Evolutionary conservation across 1,284 basidiomycete genomes (phyloP), one percentile per base, ranked within the genome.

Genomic region (Ceratobasidium sp.): DNA sequence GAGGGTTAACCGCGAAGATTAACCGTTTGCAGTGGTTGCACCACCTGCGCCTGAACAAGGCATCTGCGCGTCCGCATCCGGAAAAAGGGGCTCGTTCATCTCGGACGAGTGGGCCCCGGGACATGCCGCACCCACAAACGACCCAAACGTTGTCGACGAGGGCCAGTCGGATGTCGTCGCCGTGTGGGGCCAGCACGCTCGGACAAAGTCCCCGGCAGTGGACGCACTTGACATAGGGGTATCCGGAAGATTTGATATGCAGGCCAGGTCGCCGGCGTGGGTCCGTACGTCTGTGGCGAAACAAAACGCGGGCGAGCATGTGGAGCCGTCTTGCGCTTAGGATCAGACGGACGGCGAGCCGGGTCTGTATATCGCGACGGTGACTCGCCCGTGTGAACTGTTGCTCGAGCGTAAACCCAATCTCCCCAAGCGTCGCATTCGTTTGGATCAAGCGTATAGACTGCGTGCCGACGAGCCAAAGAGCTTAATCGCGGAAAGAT

Each of bases 401-500:
- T 54, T 11, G 53, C 22, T n/a, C n/a, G 22, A 14, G 22, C 19
- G 24, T 22, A 19, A 60, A 33, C 19, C 33, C 29, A 17, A 33
- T 17, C 56, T 22, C 19, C 56, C 56, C 2, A 44, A 36, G 2
- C 8, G 19, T 63, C 24, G 24, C n/a, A 22, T 1, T 45, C 36
- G 36, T 11, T 11, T 41, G 36, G 36, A 41, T 41, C 36, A 41
- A 41, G 36, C 4, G 36, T 41, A 41, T 41, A 41, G 4, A 11
- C 36, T 5, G 36, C 36, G 11, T 11, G 36, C 6, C 36, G 4
- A 41, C 36, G 24, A 48, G 60, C 44, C 44, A 48, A 63, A 47
- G 60, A 63, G 60, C 44, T 47, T 63, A 27, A 47, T 63, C 2
- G 9, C 11, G 45, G 60, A 48, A 48, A 44, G 48, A 63, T 11